phyloP scores from a whole-genome alignment of 306 rosid species.

The Albizia julibrissin region DNA sequence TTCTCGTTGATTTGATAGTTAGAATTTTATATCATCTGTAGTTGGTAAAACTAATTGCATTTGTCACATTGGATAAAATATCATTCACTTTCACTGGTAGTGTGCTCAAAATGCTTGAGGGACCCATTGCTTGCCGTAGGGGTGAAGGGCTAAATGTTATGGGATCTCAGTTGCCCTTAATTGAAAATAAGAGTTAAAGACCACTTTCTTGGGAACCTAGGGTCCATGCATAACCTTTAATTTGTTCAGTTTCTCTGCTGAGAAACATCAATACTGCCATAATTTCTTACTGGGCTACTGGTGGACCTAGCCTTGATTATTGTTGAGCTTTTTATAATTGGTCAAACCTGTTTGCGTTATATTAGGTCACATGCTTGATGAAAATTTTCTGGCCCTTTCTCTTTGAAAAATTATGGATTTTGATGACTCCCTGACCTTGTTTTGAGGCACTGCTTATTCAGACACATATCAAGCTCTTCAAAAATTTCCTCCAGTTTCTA shows the following conservation, averaged over 20 bases:
- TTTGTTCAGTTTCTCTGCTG: neutral
- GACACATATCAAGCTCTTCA: constrained; percentile 72
- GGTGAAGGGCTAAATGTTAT: constrained; percentile 4
- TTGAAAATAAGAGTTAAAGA: neutral
- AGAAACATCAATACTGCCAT: neutral
- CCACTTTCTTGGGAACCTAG: neutral
- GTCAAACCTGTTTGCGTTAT: constrained; percentile 18
- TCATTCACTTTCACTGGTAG: constrained; percentile 5
- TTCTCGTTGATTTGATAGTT: constrained; percentile 9
- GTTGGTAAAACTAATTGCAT: constrained; percentile 14
- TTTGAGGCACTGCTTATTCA: constrained; percentile 44
- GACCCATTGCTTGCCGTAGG: constrained; percentile 7
- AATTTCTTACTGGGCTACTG: neutral
- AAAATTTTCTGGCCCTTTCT: constrained; percentile 14
- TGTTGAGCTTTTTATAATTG: constrained; percentile 17
- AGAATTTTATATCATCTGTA: constrained; percentile 19
- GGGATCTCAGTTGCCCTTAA: constrained; percentile 12
- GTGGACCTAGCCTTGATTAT: constrained; percentile 16
- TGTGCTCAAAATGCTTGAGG: neutral
- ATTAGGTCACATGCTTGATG: constrained; percentile 1
- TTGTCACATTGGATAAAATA: neutral
- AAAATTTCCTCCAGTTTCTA: constrained; percentile 51
- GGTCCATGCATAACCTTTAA: neutral
- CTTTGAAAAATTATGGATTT: constrained; percentile 17
- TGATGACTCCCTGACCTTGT: constrained; percentile 40